Percentiles rank a stretch among this genome's conserved stretches.
These are phyloP conservation scores for Emmonsiellopsis sp. DNA, from an alignment of 2,329 filamentous ascomycete genomes.

Conservation along the genomic window DNA sequence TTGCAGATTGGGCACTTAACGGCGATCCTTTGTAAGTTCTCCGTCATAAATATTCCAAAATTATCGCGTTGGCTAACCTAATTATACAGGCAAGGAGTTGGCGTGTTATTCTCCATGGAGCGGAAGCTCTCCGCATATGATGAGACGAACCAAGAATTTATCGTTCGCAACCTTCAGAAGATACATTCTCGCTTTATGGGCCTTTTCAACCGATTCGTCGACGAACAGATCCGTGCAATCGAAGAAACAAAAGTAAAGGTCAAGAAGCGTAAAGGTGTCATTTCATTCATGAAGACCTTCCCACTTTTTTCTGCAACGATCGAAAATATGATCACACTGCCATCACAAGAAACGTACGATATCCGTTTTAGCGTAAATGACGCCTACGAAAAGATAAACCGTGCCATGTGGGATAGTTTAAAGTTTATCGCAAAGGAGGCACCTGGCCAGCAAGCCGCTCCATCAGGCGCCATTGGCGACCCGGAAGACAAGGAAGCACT, in stretches of 20 bases:
- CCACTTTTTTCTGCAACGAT: constrained; percentile 73
- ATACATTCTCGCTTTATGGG: constrained; percentile 64
- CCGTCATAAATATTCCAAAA: neutral
- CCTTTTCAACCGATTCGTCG: constrained; percentile 79
- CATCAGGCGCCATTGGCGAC: constrained; percentile 45
- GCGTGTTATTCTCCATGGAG: constrained; percentile 72
- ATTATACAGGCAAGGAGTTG: constrained; percentile 66
- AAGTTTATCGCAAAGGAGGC: constrained; percentile 81
- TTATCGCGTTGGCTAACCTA: constrained; percentile 18
- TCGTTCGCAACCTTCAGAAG: constrained; percentile 69
- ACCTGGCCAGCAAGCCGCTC: constrained; percentile 45
- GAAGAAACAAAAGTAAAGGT: constrained; percentile 99
- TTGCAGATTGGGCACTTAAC: constrained; percentile 75
- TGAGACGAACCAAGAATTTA: constrained; percentile 87
- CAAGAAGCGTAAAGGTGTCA: constrained; percentile 95
- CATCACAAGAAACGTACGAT: constrained; percentile 48
- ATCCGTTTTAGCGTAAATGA: constrained; percentile 72
- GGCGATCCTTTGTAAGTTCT: constrained; percentile 68
- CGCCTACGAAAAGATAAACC: constrained; percentile 80
- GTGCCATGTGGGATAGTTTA: constrained; percentile 93
- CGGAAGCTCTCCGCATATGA: constrained; percentile 68
- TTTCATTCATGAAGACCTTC: constrained; percentile 89
- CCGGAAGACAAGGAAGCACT: constrained; percentile 91
- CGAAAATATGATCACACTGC: constrained; percentile 66
- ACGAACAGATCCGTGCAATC: constrained; percentile 89